phyloP scores from a whole-genome alignment of 108 stramenopile species.

The Skeletonema menzelii region DNA sequence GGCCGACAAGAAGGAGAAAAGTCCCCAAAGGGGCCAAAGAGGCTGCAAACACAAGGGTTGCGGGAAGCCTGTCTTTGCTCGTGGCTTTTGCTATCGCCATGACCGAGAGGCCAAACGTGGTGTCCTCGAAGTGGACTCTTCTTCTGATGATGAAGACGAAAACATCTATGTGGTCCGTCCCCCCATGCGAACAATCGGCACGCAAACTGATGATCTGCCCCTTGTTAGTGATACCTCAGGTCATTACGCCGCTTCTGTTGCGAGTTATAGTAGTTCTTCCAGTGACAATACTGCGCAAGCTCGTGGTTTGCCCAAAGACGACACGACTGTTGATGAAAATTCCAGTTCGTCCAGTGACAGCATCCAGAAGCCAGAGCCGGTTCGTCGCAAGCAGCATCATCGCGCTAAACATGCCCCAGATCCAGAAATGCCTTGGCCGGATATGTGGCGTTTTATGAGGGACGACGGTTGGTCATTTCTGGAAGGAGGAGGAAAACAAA shows the following conservation, averaged over 20 bases:
- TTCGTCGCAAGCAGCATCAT: neutral
- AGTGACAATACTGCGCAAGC: neutral
- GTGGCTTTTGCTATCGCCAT: neutral
- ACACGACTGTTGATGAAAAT: constrained; percentile 2
- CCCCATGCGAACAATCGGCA: neutral
- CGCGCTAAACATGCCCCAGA: neutral
- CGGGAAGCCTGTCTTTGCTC: neutral
- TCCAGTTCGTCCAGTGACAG: neutral
- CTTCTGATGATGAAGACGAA: neutral
- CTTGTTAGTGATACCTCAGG: neutral
- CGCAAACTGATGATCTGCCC: neutral
- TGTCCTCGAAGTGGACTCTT: neutral
- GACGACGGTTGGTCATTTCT: neutral
- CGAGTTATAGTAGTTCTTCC: neutral
- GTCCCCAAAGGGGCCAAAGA: neutral
- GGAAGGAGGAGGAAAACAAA: neutral
- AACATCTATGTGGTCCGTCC: neutral
- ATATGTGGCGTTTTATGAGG: neutral
- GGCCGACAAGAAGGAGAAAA: neutral
- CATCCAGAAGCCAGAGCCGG: neutral
- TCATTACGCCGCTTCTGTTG: neutral
- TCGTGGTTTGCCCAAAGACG: constrained; percentile 3
- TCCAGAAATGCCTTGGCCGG: neutral
- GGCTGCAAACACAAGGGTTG: neutral
- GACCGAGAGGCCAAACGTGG: neutral